Evolutionary conservation across 805 yeast genomes (phyloP).

Genomic region (Candida yuanshanica): DNA sequence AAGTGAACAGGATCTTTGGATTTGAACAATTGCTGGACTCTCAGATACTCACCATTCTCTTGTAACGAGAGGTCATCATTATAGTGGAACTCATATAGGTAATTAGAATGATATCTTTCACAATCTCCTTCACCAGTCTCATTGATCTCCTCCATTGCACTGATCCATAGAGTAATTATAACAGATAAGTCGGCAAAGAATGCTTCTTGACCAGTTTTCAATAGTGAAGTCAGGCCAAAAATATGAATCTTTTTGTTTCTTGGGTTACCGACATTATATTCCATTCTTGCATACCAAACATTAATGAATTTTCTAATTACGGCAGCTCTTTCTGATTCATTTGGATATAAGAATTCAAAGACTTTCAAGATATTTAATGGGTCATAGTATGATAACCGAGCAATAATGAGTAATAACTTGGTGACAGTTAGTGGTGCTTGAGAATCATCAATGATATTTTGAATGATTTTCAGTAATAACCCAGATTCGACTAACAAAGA

Average conservation of each 20-base stretch:
- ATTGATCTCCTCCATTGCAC: conserved; percentile 67
- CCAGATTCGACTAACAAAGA: conserved; percentile 23
- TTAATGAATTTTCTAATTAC: conserved; percentile 26
- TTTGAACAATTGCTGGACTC: conserved; percentile 34
- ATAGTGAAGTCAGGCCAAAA: conserved; percentile 52
- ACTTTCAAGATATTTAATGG: conserved; percentile 24
- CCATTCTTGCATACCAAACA: conserved; percentile 40
- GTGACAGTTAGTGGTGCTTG: conserved; percentile 27
- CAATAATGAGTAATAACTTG: conserved; percentile 30
- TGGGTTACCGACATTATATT: conserved; percentile 61
- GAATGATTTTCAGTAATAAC: conserved; percentile 23
- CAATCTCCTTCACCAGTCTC: conserved; percentile 57
- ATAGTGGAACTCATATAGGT: conserved; percentile 25
- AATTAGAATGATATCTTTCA: conserved; percentile 42
- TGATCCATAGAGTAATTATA: conserved; percentile 39
- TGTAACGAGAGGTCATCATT: conserved; percentile 17
- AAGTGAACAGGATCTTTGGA: conserved; percentile 48
- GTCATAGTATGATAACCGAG: conserved; percentile 30
- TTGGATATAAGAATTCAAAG: conserved; percentile 25
- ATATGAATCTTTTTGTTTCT: conserved; percentile 64
- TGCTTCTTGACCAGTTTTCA: conserved; percentile 31
- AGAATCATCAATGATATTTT: conserved; percentile 25
- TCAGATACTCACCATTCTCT: conserved; percentile 37
- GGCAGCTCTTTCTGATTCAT: conserved; percentile 21
- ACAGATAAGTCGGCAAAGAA: conserved; percentile 27